Evolutionary conservation across 192 early-diverging fungal species (phyloP).

Genomic region (Gaertneriomyces semiglobifer): DNA sequence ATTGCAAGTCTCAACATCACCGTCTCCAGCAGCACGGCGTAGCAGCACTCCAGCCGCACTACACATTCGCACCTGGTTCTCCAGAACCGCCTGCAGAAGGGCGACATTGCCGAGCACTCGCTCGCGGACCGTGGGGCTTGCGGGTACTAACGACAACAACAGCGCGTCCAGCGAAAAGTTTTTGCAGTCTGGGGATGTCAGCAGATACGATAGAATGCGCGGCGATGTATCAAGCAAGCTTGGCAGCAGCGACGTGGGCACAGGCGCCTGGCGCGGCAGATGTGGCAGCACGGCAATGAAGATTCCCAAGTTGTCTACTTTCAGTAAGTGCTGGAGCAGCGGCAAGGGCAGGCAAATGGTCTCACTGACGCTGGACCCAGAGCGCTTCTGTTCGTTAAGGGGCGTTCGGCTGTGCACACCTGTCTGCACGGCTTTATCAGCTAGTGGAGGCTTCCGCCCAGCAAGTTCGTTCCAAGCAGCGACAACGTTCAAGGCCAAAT

Average conservation of each 20-base stretch:
- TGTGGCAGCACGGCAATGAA: slow-evolving; percentile 5
- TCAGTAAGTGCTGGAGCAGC: neutral
- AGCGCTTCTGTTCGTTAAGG: too few relatives aligned
- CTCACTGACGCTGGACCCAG: neutral
- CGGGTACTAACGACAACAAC: slow-evolving; percentile 2
- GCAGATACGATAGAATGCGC: neutral
- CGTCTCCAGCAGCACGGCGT: slow-evolving; percentile 9
- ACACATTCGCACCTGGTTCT: neutral
- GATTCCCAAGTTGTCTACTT: neutral
- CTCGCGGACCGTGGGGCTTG: neutral
- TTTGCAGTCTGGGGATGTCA: neutral
- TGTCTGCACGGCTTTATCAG: neutral
- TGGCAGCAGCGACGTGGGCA: slow-evolving; percentile 3
- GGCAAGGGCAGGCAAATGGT: neutral
- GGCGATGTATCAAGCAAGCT: slow-evolving; percentile 6
- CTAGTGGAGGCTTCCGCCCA: neutral
- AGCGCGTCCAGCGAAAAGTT: slow-evolving; percentile 4
- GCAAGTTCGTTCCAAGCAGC: neutral
- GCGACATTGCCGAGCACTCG: neutral
- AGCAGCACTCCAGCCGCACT: slow-evolving; percentile 7
- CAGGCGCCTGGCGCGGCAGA: slow-evolving; percentile 4
- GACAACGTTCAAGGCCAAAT: neutral
- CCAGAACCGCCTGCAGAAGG: neutral
- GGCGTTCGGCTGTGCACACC: neutral
- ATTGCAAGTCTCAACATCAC: slow-evolving; percentile 9